phyloP scores from a whole-genome alignment of 2,329 filamentous ascomycete genomes.

The Alternaria viburni region DNA sequence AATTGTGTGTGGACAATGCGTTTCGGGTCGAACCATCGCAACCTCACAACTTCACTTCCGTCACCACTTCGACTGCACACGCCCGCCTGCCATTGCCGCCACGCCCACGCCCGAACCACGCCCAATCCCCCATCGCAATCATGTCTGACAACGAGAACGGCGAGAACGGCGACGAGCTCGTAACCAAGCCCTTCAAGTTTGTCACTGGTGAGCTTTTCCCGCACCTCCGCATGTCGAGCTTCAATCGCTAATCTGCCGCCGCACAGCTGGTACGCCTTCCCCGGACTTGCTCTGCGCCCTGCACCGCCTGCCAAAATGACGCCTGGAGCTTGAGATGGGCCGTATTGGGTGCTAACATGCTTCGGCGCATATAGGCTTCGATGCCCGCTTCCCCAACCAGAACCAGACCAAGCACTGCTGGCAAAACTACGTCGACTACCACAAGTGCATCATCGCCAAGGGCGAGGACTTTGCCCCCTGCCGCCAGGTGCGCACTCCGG shows the following conservation, averaged over 20 bases:
- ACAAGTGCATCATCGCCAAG: constrained; percentile 99
- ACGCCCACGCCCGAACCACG: constrained; percentile 19
- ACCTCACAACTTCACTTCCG: constrained; percentile 39
- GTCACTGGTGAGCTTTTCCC: constrained; percentile 80
- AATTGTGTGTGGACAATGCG: constrained; percentile 45
- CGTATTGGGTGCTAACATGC: constrained; percentile 25
- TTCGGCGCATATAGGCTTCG: constrained; percentile 73
- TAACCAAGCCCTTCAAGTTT: constrained; percentile 99
- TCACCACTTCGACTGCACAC: constrained; percentile 30
- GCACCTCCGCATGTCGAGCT: constrained; percentile 15
- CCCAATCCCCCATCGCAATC: constrained; percentile 59
- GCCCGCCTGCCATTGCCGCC: constrained; percentile 39
- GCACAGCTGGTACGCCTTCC: constrained; percentile 50
- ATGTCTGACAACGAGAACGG: constrained; percentile 74
- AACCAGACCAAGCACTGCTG: constrained; percentile 99
- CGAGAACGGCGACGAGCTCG: constrained; percentile 71
- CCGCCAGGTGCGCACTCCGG: constrained; percentile 73
- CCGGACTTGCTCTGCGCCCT: constrained; percentile 13
- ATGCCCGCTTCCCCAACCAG: constrained; percentile 97
- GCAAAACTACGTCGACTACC: constrained; percentile 99
- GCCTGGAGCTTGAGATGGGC: background rate
- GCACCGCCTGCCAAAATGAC: constrained; percentile 5
- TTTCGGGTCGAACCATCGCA: constrained; percentile 40
- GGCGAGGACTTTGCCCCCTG: constrained; percentile 98
- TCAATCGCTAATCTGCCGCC: constrained; percentile 38